Conservation (phyloP, 2,329 filamentous ascomycete genomes). For the Pyricularia grisea region DNA sequence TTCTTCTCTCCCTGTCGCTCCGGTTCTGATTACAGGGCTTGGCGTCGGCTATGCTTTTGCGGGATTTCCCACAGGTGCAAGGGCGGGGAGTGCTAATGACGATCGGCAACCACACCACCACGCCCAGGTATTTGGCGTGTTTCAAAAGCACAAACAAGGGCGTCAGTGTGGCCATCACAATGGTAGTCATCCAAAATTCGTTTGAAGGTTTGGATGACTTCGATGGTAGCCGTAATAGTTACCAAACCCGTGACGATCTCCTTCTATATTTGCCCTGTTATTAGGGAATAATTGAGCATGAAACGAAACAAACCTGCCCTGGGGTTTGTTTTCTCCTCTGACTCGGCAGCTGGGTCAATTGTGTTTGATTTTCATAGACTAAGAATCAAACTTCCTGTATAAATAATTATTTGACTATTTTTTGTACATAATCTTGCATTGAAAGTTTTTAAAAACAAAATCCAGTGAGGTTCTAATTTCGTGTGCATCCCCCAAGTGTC, state of each 20-base stretch:
- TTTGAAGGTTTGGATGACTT: not conserved
- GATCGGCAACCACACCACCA: not conserved
- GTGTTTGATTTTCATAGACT: not conserved
- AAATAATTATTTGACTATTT: not conserved
- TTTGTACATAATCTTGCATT: not conserved
- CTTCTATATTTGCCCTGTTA: not conserved
- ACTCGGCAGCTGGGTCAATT: not conserved
- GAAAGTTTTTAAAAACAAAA: not conserved
- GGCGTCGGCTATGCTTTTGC: not conserved
- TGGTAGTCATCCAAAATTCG: not conserved
- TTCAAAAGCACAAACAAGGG: not conserved
- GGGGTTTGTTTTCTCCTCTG: not conserved
- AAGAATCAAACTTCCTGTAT: too few relatives aligned
- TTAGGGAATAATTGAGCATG: not conserved
- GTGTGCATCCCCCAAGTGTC: not conserved
- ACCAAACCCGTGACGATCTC: not conserved
- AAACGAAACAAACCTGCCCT: not conserved
- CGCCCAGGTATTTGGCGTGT: not conserved
- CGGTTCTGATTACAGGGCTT: not conserved
- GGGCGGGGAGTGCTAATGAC: not conserved
- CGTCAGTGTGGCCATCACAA: not conserved
- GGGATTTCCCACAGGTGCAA: not conserved
- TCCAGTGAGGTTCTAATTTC: not conserved
- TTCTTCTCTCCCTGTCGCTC: too few relatives aligned
- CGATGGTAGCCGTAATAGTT: not conserved